phyloP scores from a whole-genome alignment of 2,329 filamentous ascomycete species.

The Aspergillus sp. region DNA sequence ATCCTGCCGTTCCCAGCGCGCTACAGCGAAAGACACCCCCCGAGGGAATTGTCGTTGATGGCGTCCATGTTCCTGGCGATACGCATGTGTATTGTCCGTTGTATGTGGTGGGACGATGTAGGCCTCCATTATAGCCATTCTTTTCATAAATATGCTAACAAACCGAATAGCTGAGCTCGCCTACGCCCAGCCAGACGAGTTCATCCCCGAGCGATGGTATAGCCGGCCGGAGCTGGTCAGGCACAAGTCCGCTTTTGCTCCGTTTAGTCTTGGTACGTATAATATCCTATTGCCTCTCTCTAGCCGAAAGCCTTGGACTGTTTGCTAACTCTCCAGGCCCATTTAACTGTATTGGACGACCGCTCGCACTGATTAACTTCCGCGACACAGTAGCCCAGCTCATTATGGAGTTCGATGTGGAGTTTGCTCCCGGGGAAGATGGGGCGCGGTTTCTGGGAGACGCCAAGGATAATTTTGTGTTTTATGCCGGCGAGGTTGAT shows the following conservation, averaged over 20 bases:
- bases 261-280: slow-evolving; percentile 32
- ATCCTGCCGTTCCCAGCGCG: slow-evolving; percentile 12
- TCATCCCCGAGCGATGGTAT: slow-evolving; percentile 35
- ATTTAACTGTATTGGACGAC: slow-evolving; percentile 39
- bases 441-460: slow-evolving; percentile 30
- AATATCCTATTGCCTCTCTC: neutral
- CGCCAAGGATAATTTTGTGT: slow-evolving; percentile 39
- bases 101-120: slow-evolving; percentile 26
- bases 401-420: slow-evolving; percentile 36
- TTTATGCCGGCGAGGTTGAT: slow-evolving; percentile 20
- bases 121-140: neutral
- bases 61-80: slow-evolving; percentile 17
- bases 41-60: slow-evolving; percentile 21
- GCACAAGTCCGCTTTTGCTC: slow-evolving; percentile 33
- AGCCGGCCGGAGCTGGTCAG: slow-evolving; percentile 33
- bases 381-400: slow-evolving; percentile 35
- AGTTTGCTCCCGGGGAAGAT: slow-evolving; percentile 38
- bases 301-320: neutral
- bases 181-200: slow-evolving; percentile 27
- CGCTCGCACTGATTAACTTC: slow-evolving; percentile 38
- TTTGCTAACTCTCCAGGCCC: slow-evolving; percentile 20
- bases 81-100: slow-evolving; percentile 24
- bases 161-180: slow-evolving; percentile 22
- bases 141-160: neutral
- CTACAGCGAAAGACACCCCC: slow-evolving; percentile 12